Conservation (phyloP, 2,329 filamentous ascomycete species). For the Lachnellula occidentalis region DNA sequence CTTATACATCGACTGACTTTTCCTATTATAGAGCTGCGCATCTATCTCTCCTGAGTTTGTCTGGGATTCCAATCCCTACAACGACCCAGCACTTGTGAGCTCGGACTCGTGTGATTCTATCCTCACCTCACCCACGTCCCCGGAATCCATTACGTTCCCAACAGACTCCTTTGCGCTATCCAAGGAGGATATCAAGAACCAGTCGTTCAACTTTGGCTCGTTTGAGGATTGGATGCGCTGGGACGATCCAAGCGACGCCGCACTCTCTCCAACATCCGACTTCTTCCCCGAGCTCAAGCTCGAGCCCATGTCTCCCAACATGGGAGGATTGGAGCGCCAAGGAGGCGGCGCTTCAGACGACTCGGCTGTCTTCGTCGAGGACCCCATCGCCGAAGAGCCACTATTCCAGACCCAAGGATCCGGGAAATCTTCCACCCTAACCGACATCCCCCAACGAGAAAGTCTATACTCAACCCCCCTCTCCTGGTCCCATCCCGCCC, state of each 20-base stretch:
- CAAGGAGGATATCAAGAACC: conserved; percentile 14
- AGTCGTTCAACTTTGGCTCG: conserved; percentile 24
- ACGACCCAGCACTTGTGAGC: conserved; percentile 15
- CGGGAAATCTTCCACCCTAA: conserved; percentile 7
- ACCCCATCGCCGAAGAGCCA: conserved; percentile 21
- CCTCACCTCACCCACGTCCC: conserved; percentile 23
- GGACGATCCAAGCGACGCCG: conserved; percentile 27
- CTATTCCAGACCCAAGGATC: conserved; percentile 23
- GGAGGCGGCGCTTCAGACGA: conserved; percentile 19
- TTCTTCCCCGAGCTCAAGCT: conserved; percentile 27
- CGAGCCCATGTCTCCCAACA: conserved; percentile 24
- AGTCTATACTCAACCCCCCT: conserved; percentile 26
- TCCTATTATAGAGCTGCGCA: conserved; percentile 10
- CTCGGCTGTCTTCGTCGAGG: conserved; percentile 23
- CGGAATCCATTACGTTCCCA: conserved; percentile 15
- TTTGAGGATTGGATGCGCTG: conserved; percentile 31
- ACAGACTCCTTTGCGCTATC: conserved; percentile 16
- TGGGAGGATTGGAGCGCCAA: conserved; percentile 20
- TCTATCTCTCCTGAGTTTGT: conserved; percentile 11
- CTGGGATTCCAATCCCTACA: conserved; percentile 19
- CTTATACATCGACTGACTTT: conserved; percentile 5
- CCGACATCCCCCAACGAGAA: conserved; percentile 12
- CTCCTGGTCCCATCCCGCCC: conserved; percentile 21
- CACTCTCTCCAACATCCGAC: conserved; percentile 24
- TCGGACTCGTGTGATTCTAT: conserved; percentile 27